A percentile compares a stretch with the other conserved stretches of the same genome.
These are phyloP conservation scores for Peltaster fructicola DNA, from an alignment of 2,329 filamentous ascomycete genomes.

Conservation along the genomic window DNA sequence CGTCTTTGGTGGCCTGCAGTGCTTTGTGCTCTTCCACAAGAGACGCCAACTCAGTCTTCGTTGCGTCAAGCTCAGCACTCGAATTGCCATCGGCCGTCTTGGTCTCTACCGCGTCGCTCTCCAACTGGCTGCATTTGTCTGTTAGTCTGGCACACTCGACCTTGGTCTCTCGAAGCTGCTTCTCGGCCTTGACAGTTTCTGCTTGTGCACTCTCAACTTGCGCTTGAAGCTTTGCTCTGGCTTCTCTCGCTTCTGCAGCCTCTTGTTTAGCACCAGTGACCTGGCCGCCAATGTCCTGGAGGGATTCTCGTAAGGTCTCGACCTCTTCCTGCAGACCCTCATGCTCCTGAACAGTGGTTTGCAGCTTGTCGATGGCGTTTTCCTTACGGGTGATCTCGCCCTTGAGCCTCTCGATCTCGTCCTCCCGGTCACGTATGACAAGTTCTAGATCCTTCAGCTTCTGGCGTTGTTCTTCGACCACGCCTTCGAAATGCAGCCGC, in stretches of 20 bases:
- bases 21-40: conserved; percentile 40
- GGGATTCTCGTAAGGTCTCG: conserved; percentile 10
- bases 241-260: conserved; percentile 10
- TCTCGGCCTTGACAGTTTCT: conserved; percentile 8
- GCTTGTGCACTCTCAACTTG: conserved; percentile 11
- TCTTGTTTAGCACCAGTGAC: conserved; percentile 17
- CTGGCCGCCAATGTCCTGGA: conserved; percentile 13
- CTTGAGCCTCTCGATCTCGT: conserved; percentile 12
- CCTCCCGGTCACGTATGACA: conserved; percentile 14
- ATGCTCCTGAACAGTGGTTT: conserved; percentile 8
- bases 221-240: conserved; percentile 13
- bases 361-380: conserved; percentile 5
- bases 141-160: conserved; percentile 10
- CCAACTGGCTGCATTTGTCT: conserved; percentile 26
- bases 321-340: conserved; percentile 10
- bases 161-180: conserved; percentile 14
- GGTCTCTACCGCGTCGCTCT: conserved; percentile 43
- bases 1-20: conserved; percentile 45
- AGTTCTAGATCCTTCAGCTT: conserved; percentile 11
- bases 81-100: conserved; percentile 15
- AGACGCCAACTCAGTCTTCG: conserved; percentile 12
- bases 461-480: conserved; percentile 9
- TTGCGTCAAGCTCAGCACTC: conserved; percentile 32
- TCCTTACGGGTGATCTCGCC: conserved; percentile 11
- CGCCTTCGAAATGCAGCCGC: conserved; percentile 4